Evolutionary conservation across 371 early-diverging fungal genomes (phyloP).

Genomic region (Entomophthora muscae): DNA sequence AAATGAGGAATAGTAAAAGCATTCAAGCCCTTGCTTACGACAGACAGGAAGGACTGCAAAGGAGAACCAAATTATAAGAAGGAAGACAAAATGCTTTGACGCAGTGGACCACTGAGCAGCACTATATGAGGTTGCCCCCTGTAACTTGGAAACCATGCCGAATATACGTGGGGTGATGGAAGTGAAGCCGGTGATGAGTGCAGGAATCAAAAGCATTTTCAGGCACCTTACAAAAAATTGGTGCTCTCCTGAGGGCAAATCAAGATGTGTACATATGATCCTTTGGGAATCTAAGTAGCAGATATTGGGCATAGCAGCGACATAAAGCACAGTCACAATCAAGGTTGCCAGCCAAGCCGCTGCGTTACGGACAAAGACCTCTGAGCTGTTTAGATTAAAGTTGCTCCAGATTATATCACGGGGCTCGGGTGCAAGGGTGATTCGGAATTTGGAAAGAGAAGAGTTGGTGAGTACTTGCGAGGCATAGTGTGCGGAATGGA

Average conservation of each 20-base stretch:
- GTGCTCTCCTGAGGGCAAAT: conserved; percentile 34
- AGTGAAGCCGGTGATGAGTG: conserved; percentile 30
- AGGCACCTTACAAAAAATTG: no score
- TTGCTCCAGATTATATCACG: conserved; percentile 79
- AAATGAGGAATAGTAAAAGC: no score
- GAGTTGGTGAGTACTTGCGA: conserved; percentile 11
- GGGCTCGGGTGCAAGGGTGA: conserved; percentile 74
- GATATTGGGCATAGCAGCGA: conserved; percentile 32
- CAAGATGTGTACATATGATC: conserved; percentile 15
- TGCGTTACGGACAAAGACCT: not conserved
- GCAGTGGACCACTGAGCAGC: conserved; percentile 42
- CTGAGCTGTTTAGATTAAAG: conserved; percentile 25
- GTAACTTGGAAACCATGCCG: conserved; percentile 30
- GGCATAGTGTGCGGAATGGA: conserved; percentile 10
- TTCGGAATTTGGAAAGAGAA: conserved; percentile 28
- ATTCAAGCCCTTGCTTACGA: no score
- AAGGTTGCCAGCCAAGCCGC: not conserved
- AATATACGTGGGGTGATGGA: conserved; percentile 41
- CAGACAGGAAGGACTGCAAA: no score
- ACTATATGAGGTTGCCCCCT: conserved; percentile 35
- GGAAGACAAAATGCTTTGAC: conserved; percentile 68
- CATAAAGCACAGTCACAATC: conserved; percentile 35
- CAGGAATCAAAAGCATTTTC: conserved; percentile 20
- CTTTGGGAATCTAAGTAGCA: not conserved
- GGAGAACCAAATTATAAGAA: conserved; percentile 69